Evolutionary conservation across 2,329 filamentous ascomycete species (phyloP), one percentile per base, ranked within the genome.

Genomic region (Colletotrichum sojae): DNA sequence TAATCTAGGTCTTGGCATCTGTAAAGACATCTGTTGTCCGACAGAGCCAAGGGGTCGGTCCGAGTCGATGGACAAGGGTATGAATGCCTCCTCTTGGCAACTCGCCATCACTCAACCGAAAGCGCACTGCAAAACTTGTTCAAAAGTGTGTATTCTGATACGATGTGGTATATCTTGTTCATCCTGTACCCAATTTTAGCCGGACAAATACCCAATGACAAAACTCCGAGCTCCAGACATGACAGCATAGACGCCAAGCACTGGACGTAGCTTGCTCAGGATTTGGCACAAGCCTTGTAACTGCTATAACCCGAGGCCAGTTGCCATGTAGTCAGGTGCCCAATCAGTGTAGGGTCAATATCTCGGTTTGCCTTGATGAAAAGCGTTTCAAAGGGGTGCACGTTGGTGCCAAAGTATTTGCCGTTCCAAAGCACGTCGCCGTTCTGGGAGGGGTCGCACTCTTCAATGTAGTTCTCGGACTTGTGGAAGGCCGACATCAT

Each of bases 321-420:
- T 46, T 80, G 78, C 76, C 77, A 78, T 51, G 75, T 70, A 2
- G 78, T 79, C 51, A 81, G 59, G n/a, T 72, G 71, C 2, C 71
- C 61, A 27, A 81, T 69, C 36, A 76, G 58, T 1, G 51, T 39
- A 1, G 73, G 73, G 52, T 79, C 78, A 40, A 79, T 75, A 9
- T 75, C 72, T 39, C 75, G 72, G 54, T 79, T 78, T 5, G 77
- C 75, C 72, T 81, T 79, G 63, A 76, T 72, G 63, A 82, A 82
- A 18, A 82, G 61, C 2, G 77, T 78, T 75, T 82, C 80, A 71
- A 80, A 82, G 1, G 80, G 79, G 52, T 82, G 79, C 8, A 80
- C 61, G 58, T 75, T 78, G 61, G 72, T 74, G 40, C 78, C 79
- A 63, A 76, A 78, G 71, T 81, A 79, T 40, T 68, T 71, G 10